These are phyloP conservation scores for Cutaneotrichosporon curvatum DNA, from an alignment of 1,284 basidiomycete genomes.

Conservation along the genomic window DNA sequence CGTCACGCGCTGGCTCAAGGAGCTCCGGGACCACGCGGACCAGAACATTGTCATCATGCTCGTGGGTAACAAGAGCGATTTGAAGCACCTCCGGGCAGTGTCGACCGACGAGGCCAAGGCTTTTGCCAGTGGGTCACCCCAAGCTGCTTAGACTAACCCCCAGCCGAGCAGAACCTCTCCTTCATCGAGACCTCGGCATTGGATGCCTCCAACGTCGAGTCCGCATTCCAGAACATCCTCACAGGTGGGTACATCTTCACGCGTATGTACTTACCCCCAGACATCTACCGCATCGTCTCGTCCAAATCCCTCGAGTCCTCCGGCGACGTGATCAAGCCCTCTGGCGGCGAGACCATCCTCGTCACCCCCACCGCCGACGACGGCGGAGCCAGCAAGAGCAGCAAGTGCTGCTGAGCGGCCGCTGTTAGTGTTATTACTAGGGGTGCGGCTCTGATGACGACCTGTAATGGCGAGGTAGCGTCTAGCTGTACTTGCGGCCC, in stretches of 20 bases:
- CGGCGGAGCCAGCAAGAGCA: slow-evolving; percentile 43
- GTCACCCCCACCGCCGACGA: slow-evolving; percentile 56
- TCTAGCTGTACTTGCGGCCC: not conserved
- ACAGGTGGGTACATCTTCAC: slow-evolving; percentile 57
- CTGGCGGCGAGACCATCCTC: slow-evolving; percentile 64
- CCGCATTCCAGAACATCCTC: slow-evolving; percentile 94
- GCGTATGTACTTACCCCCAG: slow-evolving; percentile 45
- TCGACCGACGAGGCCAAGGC: slow-evolving; percentile 85
- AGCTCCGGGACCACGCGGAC: slow-evolving; percentile 88
- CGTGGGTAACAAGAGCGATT: slow-evolving; percentile 94
- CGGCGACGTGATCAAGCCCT: slow-evolving; percentile 60
- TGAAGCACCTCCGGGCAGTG: slow-evolving; percentile 93
- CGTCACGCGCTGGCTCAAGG: slow-evolving; percentile 97
- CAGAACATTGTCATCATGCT: slow-evolving; percentile 93
- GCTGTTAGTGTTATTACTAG: not conserved
- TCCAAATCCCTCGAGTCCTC: slow-evolving; percentile 80
- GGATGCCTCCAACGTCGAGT: slow-evolving; percentile 97
- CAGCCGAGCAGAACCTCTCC: slow-evolving; percentile 74
- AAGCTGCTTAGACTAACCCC: not conserved
- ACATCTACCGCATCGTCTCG: slow-evolving; percentile 92
- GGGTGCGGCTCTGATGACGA: slow-evolving; percentile 6
- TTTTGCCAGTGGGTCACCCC: slow-evolving; percentile 61
- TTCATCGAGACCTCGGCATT: slow-evolving; percentile 99
- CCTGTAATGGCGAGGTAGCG: slow-evolving; percentile 14
- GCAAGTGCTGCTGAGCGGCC: slow-evolving; percentile 43